Conservation (phyloP, 345 rosid species). For the Fremontodendron californicum region DNA sequence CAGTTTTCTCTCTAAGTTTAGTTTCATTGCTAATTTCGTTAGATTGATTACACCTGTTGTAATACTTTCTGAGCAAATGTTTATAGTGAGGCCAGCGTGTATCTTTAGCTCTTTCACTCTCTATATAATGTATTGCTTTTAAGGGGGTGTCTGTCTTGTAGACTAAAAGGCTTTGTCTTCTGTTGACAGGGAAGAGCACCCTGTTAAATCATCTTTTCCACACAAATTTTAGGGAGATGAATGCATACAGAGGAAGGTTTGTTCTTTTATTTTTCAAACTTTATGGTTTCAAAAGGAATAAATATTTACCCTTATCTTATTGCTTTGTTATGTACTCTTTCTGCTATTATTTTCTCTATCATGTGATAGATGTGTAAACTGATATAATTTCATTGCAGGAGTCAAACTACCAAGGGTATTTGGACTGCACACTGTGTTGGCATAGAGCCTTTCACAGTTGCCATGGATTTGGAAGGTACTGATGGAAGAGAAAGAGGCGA, state of each 20-base stretch:
- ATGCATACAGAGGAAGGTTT: conserved; percentile 70
- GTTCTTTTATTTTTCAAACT: conserved; percentile 15
- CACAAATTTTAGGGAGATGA: conserved; percentile 79
- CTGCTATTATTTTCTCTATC: background rate
- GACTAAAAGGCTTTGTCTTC: conserved; percentile 2
- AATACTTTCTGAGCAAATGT: background rate
- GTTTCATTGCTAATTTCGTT: background rate
- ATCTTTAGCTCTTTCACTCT: background rate
- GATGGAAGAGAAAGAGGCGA: conserved; percentile 87
- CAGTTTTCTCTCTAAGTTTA: background rate
- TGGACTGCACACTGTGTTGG: conserved; percentile 72
- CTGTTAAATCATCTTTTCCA: conserved; percentile 68
- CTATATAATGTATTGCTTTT: background rate
- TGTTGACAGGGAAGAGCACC: conserved; percentile 62
- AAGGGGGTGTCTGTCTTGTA: background rate
- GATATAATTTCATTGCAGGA: conserved; percentile 37
- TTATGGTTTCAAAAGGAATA: conserved; percentile 14
- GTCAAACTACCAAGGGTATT: conserved; percentile 75
- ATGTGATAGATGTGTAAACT: background rate
- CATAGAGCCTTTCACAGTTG: conserved; percentile 67
- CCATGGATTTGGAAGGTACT: conserved; percentile 81
- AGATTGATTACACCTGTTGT: background rate
- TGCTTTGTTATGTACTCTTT: background rate
- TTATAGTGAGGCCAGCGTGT: background rate
- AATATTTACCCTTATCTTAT: background rate